Evolutionary conservation across 495 filamentous ascomycete species (phyloP), one percentile per base, ranked within the genome.

Genomic region (Amniculicola lignicola): DNA sequence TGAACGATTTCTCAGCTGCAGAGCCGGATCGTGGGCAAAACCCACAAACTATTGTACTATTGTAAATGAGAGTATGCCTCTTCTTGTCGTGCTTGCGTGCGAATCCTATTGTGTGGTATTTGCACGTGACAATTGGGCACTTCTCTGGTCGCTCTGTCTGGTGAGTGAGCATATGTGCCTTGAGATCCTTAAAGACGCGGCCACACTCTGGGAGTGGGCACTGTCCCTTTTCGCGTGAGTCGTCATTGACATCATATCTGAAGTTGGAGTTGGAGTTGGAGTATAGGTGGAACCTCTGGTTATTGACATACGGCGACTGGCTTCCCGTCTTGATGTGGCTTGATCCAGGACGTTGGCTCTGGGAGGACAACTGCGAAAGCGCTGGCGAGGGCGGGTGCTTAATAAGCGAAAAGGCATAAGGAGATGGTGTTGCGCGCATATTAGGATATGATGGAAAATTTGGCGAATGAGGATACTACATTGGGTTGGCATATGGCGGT

Each of bases 31-130:
- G 89, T 1, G 93, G 89, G 57, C 93, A 99, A 71, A 99, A 97
- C 9, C 92, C 91, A 69, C 93, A 99, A 10, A 97, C 89, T 93
- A 99, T 97, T 4, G 90, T 97, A 4, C 94, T 92, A 70, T 96
- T 97, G 78, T 99, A 99, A 21, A 93, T 99, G 59, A 99, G 69
- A 0, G 92, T 95, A 66, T 97, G 92, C 14, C 92, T 77, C 66
- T 96, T 96, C 73, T 95, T 96, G 70, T 97, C 92, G 64, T 97
- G 96, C 64, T 96, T 97, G 36, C 92, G 78, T 1, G 91, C 90
- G 64, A 97, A 97, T 0, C 92, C 92, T 70, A 95, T 96, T 95
- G 80, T 78, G 71, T 95, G 90, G 67, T 96, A 96, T 62, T 95
- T 89, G 76, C 92, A 96, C 9, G 80, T 91, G 54, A 82, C 75